A percentile compares a stretch with the other conserved stretches of the same genome.
phyloP scores from a whole-genome alignment of 352 stramenopile species.

The Phytophthora hybrid region DNA sequence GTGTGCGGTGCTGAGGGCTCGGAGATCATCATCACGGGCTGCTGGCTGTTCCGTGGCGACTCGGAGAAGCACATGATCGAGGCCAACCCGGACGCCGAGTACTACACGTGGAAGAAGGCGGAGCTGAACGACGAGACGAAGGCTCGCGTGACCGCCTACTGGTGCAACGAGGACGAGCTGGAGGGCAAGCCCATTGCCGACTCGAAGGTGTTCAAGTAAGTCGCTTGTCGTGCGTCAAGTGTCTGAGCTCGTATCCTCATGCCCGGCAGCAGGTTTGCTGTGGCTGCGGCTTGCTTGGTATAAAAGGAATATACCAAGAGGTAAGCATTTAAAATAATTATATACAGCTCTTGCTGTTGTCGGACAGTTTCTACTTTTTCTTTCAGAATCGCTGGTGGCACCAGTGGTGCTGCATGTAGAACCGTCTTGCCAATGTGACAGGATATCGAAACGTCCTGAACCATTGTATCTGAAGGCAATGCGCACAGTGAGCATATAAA shows the following conservation, averaged over 20 bases:
- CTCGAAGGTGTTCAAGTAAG: conserved; percentile 96
- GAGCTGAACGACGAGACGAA: conserved; percentile 79
- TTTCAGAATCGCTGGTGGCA: too few relatives aligned
- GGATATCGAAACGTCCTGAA: too few relatives aligned
- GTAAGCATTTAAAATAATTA: too few relatives aligned
- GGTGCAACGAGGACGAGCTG: conserved; percentile 89
- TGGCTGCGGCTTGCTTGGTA: too few relatives aligned
- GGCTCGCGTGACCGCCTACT: conserved; percentile 86
- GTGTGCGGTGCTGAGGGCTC: conserved; percentile 68
- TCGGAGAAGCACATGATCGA: conserved; percentile 89
- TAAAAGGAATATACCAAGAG: too few relatives aligned
- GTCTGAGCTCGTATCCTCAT: conserved; percentile 8
- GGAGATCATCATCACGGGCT: conserved; percentile 90
- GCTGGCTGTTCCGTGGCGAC: conserved; percentile 93
- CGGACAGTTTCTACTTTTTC: too few relatives aligned
- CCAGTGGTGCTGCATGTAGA: too few relatives aligned
- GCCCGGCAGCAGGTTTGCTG: too few relatives aligned
- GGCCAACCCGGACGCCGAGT: conserved; percentile 93
- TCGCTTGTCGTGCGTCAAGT: conserved; percentile 11
- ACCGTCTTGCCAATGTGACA: too few relatives aligned
- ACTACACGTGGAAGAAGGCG: conserved; percentile 93
- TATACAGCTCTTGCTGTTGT: too few relatives aligned
- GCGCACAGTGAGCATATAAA: too few relatives aligned
- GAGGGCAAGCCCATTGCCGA: conserved; percentile 92
- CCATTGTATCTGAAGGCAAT: too few relatives aligned